Conservation (phyloP, 441 rosid genomes). For the Adansonia grandidieri region DNA sequence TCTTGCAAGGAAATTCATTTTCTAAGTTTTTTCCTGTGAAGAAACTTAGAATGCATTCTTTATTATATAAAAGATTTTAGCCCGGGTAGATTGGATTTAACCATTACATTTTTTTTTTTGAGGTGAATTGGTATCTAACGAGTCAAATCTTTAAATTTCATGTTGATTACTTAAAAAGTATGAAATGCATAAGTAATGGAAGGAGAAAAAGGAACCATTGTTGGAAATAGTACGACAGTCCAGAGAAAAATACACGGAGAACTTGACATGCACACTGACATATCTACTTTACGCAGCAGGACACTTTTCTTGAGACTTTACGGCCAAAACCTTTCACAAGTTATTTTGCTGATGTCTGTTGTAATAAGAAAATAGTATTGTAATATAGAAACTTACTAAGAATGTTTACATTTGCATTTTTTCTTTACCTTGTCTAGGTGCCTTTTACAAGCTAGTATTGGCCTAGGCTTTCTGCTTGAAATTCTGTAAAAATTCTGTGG, state of each 20-base stretch:
- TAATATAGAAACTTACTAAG: background rate
- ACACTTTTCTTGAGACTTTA: background rate
- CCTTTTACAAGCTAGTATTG: background rate
- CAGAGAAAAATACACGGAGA: background rate
- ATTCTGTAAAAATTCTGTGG: background rate
- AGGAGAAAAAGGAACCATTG: background rate
- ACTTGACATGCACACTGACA: background rate
- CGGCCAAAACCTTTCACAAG: background rate
- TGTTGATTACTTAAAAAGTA: background rate
- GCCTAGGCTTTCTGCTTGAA: background rate
- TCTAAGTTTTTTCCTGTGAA: background rate
- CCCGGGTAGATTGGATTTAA: background rate
- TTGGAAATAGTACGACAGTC: background rate
- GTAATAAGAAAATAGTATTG: background rate
- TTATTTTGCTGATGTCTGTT: background rate
- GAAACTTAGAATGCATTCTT: background rate
- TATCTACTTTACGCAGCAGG: background rate
- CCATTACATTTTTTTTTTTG: background rate
- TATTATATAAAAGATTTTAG: too few relatives aligned
- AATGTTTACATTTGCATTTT: background rate
- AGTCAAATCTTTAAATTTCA: background rate
- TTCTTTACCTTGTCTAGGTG: background rate
- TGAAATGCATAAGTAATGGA: background rate
- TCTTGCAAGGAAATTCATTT: background rate
- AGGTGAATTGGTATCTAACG: background rate